A percentile compares a stretch with the other conserved stretches of the same genome.
Evolutionary conservation across 169 alveolate genomes (phyloP).

Genomic region (Perkinsus marinus): DNA sequence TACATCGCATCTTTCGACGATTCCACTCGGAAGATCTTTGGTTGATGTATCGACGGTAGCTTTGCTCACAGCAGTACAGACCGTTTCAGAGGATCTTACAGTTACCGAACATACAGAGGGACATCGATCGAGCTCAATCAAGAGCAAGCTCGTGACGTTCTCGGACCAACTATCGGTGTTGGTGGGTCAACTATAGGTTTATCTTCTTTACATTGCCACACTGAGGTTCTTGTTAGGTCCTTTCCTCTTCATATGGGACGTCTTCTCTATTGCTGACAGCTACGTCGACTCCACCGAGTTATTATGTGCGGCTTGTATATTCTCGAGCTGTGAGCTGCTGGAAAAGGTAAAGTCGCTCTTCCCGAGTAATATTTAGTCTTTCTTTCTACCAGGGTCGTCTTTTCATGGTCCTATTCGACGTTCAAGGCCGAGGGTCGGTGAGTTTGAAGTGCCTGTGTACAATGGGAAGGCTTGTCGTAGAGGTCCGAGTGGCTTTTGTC

Average conservation of each 20-base stretch:
- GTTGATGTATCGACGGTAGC: not conserved
- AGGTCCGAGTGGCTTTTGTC: not conserved
- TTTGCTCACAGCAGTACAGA: too few species aligned
- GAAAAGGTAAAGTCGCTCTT: not conserved
- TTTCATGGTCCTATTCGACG: not conserved
- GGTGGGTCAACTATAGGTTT: too few species aligned
- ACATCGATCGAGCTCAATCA: not conserved
- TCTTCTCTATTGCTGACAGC: not conserved
- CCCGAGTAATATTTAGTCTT: not conserved
- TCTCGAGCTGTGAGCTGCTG: not conserved
- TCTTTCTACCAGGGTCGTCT: not conserved
- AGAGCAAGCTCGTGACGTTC: not conserved
- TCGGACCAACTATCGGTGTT: not conserved
- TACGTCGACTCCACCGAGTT: not conserved
- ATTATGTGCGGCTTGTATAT: not conserved
- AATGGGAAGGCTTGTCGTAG: not conserved
- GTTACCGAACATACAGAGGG: not conserved
- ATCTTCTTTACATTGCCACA: not conserved
- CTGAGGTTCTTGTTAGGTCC: not conserved
- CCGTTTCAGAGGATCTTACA: not conserved
- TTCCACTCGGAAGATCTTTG: not conserved
- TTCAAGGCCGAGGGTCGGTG: not conserved
- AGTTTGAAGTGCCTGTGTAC: not conserved
- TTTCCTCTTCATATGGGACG: not conserved
- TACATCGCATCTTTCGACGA: not conserved